Conservation (phyloP, 176 grass and related monocot species). For the Aegilops speltoides region DNA sequence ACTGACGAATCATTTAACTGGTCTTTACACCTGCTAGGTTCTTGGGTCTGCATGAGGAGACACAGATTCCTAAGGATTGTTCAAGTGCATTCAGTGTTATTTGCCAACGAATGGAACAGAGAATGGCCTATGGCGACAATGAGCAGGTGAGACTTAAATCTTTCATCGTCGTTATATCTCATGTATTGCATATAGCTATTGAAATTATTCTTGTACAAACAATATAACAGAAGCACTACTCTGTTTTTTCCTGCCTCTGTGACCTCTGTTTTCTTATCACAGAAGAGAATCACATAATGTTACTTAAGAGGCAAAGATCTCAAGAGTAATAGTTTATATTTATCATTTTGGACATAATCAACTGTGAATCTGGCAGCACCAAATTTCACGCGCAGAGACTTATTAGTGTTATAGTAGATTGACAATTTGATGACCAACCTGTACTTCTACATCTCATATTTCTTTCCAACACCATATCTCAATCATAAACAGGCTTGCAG, state of each 20-base stretch:
- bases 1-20: conserved; percentile 5
- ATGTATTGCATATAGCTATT: conserved; percentile 9
- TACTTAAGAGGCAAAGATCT: background rate
- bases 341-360: background rate
- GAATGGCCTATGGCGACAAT: conserved; percentile 59
- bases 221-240: background rate
- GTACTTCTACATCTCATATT: background rate
- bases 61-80: conserved; percentile 61
- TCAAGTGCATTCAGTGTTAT: conserved; percentile 74
- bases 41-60: conserved; percentile 69
- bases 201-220: background rate
- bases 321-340: background rate
- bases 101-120: conserved; percentile 77
- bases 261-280: background rate
- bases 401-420: background rate
- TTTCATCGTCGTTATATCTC: background rate
- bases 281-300: background rate
- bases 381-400: background rate
- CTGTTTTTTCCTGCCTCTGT: background rate
- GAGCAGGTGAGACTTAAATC: conserved; percentile 58
- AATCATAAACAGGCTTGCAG: background rate
- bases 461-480: background rate
- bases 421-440: background rate
- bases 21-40: conserved; percentile 51
- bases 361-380: background rate